Evolutionary conservation across 2,329 filamentous ascomycete genomes (phyloP), one percentile per base, ranked within the genome.

Genomic region (Didymosphaeria variabile): DNA sequence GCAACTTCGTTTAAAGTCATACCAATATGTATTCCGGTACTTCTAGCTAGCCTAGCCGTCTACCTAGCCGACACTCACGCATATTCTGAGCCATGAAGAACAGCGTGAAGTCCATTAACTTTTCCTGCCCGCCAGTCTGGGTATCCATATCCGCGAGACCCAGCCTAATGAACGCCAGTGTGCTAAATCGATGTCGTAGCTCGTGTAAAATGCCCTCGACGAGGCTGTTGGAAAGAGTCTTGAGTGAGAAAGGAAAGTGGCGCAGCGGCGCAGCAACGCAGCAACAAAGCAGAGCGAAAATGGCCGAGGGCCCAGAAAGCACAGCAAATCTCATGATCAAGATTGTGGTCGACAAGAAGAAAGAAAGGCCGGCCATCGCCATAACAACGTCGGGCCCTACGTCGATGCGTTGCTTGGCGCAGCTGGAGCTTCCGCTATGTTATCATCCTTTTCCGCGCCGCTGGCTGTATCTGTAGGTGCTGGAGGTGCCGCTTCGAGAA

Each of bases 401-500:
- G 31, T 31, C 42, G 57, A 59, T 31, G 13, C 17, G 31, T 40
- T 52, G 15, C 2, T 19, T 19, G 49, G 32, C 32, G 42, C 58
- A n/a, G 36, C 45, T n/a, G 62, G 59, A 3, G 54, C 8, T 31
- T 62, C 65, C 13, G 52, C 26, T 29, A 60, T 63, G 32, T 51
- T 29, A 17, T 34, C 44, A 17, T 34, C 44, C 17, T 40, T 40
- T 15, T 68, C 63, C 9, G 58, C 61, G 23, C 56, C 59, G 13
- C 45, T 54, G 8, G 54, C 52, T 32, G 65, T 61, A 23, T 63
- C 67, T 36, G 55, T 34, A 4, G 59, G 21, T 17, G 29, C 45
- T 2, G 45, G n/a, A 19, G 56, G 60, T 42, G 56, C 62, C 31
- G 65, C 61, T 23, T 70, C 70, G 7, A 63, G 60, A 32, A 68